These are phyloP conservation scores for Pontederia paniculata DNA, from an alignment of 176 grass and related monocot species.

Conservation along the genomic window DNA sequence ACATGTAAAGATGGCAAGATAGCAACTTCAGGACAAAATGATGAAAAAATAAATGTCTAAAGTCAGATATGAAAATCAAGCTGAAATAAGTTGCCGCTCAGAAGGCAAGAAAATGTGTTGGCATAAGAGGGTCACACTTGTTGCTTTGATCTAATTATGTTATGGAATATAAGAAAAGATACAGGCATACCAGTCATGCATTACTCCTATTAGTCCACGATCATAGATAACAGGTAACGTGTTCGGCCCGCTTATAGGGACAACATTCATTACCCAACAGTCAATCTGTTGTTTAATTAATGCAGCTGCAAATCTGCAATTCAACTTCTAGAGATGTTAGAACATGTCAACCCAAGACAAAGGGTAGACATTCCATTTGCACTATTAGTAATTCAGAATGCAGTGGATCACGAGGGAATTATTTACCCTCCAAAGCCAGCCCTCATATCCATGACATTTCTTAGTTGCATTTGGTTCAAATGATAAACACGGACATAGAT, in stretches of 20 bases:
- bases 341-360: background rate
- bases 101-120: too few relatives aligned
- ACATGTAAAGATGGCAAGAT: too few relatives aligned
- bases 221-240: slow-evolving; percentile 89
- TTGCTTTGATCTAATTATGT: background rate
- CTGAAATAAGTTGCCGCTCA: too few relatives aligned
- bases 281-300: slow-evolving; percentile 58
- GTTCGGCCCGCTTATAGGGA: slow-evolving; percentile 67
- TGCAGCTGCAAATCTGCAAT: slow-evolving; percentile 65
- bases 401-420: background rate
- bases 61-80: too few relatives aligned
- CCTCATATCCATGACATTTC: slow-evolving; percentile 96
- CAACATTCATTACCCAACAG: slow-evolving; percentile 97
- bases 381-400: slow-evolving; percentile 7
- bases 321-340: background rate
- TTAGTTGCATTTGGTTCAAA: slow-evolving; percentile 68
- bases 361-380: background rate
- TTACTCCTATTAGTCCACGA: slow-evolving; percentile 77
- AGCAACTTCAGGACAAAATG: too few relatives aligned
- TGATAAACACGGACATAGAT: slow-evolving; percentile 53
- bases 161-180: background rate
- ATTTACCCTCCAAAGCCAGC: slow-evolving; percentile 89
- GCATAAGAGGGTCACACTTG: too few relatives aligned
- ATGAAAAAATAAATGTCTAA: too few relatives aligned
- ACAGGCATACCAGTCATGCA: slow-evolving; percentile 76